Conservation (phyloP, 73 alveolate genomes). For the Paraurostyla sp. region DNA sequence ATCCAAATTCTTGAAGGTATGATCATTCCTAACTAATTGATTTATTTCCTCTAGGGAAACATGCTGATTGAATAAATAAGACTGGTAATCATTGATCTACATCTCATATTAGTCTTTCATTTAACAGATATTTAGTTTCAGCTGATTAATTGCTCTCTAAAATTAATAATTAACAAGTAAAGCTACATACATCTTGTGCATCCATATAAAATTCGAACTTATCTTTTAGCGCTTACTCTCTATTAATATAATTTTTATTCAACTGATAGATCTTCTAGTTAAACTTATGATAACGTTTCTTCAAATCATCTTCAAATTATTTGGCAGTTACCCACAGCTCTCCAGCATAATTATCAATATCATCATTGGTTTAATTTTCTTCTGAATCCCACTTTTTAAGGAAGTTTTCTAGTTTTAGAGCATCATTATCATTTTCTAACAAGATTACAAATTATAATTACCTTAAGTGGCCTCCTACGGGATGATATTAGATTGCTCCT, state of each 20-base stretch:
- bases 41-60: conserved; percentile 16
- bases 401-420: background rate
- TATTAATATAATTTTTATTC: background rate
- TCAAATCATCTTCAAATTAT: conserved; percentile 23
- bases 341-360: conserved; percentile 19
- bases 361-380: background rate
- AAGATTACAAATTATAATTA: too few species aligned
- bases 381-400: conserved; percentile 9
- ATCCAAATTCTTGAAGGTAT: background rate
- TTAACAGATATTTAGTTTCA: background rate
- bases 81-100: conserved; percentile 9
- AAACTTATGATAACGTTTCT: background rate
- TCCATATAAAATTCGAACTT: conserved; percentile 11
- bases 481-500: too few species aligned
- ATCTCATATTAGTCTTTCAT: conserved; percentile 26
- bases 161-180: background rate
- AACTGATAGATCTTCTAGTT: background rate
- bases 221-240: background rate
- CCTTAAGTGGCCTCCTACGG: too few species aligned
- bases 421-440: background rate
- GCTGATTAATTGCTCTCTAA: conserved; percentile 13
- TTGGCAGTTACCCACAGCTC: conserved; percentile 38
- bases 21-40: conserved; percentile 12
- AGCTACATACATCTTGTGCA: background rate
- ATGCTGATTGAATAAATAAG: conserved; percentile 8